Base-by-base conservation (phyloP, 768 basidiomycete species). In the Rhodotorula taiwanensis region DNA sequence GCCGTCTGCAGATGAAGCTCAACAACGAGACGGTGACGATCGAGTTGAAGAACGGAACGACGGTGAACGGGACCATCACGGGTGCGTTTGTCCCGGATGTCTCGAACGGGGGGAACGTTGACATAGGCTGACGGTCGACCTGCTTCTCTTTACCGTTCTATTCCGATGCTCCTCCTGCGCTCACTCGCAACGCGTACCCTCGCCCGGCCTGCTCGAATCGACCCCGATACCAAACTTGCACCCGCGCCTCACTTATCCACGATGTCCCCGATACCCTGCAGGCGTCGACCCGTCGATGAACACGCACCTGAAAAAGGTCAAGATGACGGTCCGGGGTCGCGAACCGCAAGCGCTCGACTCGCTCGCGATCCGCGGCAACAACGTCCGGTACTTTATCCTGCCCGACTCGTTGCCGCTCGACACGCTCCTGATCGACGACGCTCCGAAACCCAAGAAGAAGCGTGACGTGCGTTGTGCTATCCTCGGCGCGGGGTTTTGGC, bases 271-370 rank as follows among this genome's bases (percentile, higher is more conserved):
- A n/a, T n/a, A n/a, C n/a, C n/a, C n/a, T n/a, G n/a, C 76, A 97
- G 94, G 92, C 62, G 95, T 99, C 54, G 94, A 99, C 78, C 92
- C 94, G 82, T 91, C 94, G 74, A 99, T 99, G 94, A 98, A 97
- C 79, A 98, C 94, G 5, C 88, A 97, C 72, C 81, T 99, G 55
- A 99, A 99, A 80, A 89, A 91, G 52, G 89, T 99, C 69, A 97
- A 95, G 79, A 86, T 98, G 81, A 90, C 90, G n/a, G 81, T 84
- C 34, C 84, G 90, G 57, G 92, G 90, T 75, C 87, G 89, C 64
- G 89, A 92, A 59, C 89, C 92, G 7, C 78, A 84, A 31, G 80
- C 88, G 27, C 84, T 97, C 57, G 94, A 99, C 77, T 81, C 86
- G 5, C 81, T 98, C 52, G 92, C 91, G 42, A 93, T 99, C 74